Evolutionary conservation across 345 rosid genomes (phyloP), one percentile per base, ranked within the genome.

Genomic region (Carallia pectinifolia): DNA sequence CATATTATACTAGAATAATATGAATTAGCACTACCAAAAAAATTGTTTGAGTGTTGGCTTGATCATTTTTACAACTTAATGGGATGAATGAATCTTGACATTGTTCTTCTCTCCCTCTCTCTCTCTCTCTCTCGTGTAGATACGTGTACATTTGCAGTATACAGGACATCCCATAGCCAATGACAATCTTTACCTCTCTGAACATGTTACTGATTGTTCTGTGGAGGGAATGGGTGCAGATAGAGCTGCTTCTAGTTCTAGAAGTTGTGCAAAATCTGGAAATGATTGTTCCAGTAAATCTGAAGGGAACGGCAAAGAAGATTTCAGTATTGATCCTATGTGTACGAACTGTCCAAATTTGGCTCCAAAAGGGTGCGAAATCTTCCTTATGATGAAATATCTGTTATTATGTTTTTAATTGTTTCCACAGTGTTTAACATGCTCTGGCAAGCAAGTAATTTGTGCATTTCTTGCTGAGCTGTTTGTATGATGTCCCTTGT

Each of bases 141-240:
- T 95, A 75, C 92, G 97, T 40, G 93, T 88, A 66, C 99, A 95
- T 85, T 81, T 95, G 84, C 88, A 92, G 63, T 80, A 79, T 68
- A 77, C 80, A 0, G 98, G 98, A 38, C 89, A 95, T 85, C 97
- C 97, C 44, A 95, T 95, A 79, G 99, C 89, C 53, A 95, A 95
- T 73, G 98, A 92, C 77, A 76, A 76, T 56, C 98, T 92, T 73
- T 95, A 90, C 81, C 89, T 90, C 19, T 79, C 79, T 59, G 82
- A 78, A 59, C 52, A 81, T 37, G 79, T 66, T 39, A 69, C 79
- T 64, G 71, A 76, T 76, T 79, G 80, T 33, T 78, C 81, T 48
- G 70, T 71, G 34, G 78, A 76, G 65, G 85, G 82, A 65, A 74
- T 56, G 71, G 74, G 77, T 78, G 90, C 90, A 58, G 88, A 86